Evolutionary conservation across 2,329 filamentous ascomycete genomes (phyloP).

Genomic region (Tolypocladium amazonense): DNA sequence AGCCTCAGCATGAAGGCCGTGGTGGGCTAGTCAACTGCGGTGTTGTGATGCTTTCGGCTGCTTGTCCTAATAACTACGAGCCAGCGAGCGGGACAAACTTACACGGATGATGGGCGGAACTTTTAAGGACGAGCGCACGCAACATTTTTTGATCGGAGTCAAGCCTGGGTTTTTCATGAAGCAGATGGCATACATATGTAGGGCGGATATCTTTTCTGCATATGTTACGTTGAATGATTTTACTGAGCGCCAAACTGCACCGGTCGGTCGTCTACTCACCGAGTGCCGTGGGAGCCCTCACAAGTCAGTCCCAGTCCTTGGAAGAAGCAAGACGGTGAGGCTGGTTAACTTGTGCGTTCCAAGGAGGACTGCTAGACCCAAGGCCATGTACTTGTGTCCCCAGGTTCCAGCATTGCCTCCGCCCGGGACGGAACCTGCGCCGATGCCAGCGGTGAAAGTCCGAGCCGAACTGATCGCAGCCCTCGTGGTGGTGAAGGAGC

Average conservation of each 20-base stretch:
- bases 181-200: background rate
- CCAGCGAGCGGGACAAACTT: too few relatives aligned
- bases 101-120: background rate
- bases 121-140: background rate
- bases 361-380: too few relatives aligned
- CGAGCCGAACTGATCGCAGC: too few relatives aligned
- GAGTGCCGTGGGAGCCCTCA: background rate
- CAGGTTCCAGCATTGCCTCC: too few relatives aligned
- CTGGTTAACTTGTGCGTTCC: too few relatives aligned
- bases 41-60: background rate
- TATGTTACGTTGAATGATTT: constrained; percentile 1
- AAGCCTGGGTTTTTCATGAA: background rate
- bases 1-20: constrained; percentile 85
- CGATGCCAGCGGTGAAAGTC: too few relatives aligned
- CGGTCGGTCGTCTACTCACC: background rate
- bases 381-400: too few relatives aligned
- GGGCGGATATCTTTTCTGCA: constrained; percentile 1
- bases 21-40: constrained; percentile 40
- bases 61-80: background rate
- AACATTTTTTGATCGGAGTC: background rate
- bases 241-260: background rate
- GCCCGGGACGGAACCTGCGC: too few relatives aligned
- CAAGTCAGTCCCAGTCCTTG: too few relatives aligned
- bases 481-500: too few relatives aligned
- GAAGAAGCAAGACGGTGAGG: too few relatives aligned